phyloP scores from a whole-genome alignment of 164 flowering plant genomes.

The Vitis rotundifolia region DNA sequence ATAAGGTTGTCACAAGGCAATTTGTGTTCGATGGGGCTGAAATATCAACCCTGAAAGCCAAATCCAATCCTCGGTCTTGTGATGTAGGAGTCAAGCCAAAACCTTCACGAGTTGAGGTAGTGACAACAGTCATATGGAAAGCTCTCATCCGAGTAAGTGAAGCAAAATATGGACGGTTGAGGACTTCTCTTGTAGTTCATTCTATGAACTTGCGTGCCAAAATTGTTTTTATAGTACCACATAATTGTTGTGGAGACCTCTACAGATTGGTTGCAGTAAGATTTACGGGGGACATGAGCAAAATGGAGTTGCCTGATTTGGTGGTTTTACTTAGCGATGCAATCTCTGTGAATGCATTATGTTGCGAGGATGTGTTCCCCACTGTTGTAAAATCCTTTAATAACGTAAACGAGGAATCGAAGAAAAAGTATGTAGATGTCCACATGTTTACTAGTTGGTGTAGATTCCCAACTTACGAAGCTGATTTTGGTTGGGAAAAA shows the following conservation, averaged over 20 bases:
- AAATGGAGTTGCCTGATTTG: background rate
- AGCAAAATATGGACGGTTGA: background rate
- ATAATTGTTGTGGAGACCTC: constrained; percentile 1
- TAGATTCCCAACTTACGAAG: constrained; percentile 1
- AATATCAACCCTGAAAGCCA: background rate
- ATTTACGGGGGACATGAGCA: background rate
- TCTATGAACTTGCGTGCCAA: background rate
- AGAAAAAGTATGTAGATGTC: background rate
- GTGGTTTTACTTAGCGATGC: background rate
- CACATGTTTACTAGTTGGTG: background rate
- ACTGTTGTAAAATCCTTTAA: background rate
- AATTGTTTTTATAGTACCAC: background rate
- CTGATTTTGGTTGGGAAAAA: constrained; percentile 13
- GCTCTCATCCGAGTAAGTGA: background rate
- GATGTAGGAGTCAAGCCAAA: background rate
- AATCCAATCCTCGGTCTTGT: background rate
- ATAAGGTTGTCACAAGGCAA: background rate
- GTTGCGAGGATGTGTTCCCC: background rate
- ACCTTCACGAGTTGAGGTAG: constrained; percentile 7
- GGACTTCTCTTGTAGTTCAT: background rate
- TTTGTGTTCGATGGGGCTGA: background rate
- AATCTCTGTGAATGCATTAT: background rate
- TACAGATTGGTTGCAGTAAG: background rate
- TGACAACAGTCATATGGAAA: constrained; percentile 12
- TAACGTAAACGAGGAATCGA: background rate